Conservation (phyloP, 31 red algal genomes). For the Bonnemaisonia californica region DNA sequence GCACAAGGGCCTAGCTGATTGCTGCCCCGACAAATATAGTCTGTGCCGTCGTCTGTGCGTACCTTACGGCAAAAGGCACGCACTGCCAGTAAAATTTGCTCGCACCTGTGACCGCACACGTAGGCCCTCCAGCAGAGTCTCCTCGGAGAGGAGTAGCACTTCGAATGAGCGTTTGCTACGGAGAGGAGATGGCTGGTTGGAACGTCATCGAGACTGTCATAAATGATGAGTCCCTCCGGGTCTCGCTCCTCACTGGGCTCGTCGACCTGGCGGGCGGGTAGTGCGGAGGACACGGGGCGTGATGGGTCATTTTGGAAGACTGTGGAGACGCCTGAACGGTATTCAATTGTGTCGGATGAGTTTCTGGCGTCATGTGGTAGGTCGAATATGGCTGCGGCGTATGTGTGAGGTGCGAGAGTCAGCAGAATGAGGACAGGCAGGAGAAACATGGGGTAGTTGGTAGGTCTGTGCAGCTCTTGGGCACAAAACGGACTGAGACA, state of each 20-base stretch:
- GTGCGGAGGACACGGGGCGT: neutral
- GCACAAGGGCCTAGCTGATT: neutral
- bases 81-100: slow-evolving; percentile 57
- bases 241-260: slow-evolving; percentile 32
- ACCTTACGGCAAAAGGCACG: slow-evolving; percentile 21
- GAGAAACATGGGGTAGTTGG: no score
- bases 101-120: slow-evolving; percentile 43
- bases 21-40: neutral
- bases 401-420: neutral
- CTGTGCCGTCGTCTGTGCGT: neutral
- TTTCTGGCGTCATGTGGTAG: neutral
- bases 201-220: slow-evolving; percentile 40
- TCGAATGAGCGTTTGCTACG: neutral
- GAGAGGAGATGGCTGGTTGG: slow-evolving; percentile 23
- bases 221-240: slow-evolving; percentile 42
- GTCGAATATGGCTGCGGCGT: neutral
- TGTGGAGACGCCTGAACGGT: neutral
- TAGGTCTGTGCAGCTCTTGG: no score
- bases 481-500: no score
- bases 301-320: neutral
- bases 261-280: neutral
- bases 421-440: neutral
- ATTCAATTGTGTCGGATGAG: neutral
- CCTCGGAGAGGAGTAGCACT: slow-evolving; percentile 1
- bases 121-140: slow-evolving; percentile 28